Percentiles rank a stretch among this genome's conserved stretches.
phyloP scores from a whole-genome alignment of 2,329 filamentous ascomycete species.

The Zymoseptoria pseudotritici region DNA sequence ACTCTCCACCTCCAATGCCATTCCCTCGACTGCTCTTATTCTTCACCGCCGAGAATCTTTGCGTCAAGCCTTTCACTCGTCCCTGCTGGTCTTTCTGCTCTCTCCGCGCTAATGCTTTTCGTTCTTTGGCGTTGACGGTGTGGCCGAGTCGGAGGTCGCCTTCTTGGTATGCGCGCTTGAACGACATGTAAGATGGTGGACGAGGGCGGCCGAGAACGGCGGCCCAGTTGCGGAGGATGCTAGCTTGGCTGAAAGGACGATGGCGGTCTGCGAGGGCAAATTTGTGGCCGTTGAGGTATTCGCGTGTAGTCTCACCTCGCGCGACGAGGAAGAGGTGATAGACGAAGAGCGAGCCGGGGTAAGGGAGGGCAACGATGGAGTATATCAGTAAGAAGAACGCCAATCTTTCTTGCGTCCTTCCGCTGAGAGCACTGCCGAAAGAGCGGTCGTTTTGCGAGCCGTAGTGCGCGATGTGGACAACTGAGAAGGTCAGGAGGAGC shows the following conservation, averaged over 20 bases:
- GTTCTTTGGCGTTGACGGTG: conserved; percentile 7
- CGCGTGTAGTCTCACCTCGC: conserved; percentile 86
- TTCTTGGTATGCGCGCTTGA: conserved; percentile 67
- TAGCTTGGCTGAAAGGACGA: conserved; percentile 75
- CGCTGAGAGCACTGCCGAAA: conserved; percentile 55
- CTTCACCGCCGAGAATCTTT: conserved; percentile 30
- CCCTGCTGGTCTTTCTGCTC: conserved; percentile 31
- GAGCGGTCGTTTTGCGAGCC: conserved; percentile 54
- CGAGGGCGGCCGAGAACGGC: conserved; percentile 75
- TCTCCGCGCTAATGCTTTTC: conserved; percentile 6
- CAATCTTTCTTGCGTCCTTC: conserved; percentile 23
- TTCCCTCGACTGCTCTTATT: not conserved
- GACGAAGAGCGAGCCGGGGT: conserved; percentile 72
- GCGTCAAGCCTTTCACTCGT: conserved; percentile 45
- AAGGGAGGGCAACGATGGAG: conserved; percentile 63
- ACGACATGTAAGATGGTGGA: conserved; percentile 79
- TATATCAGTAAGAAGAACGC: conserved; percentile 81
- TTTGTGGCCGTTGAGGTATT: conserved; percentile 94
- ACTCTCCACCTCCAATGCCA: not conserved
- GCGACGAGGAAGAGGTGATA: conserved; percentile 91
- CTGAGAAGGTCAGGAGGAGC: conserved; percentile 66
- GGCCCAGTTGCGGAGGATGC: conserved; percentile 67
- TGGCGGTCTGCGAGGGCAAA: conserved; percentile 89
- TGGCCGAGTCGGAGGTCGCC: conserved; percentile 79
- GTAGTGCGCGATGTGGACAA: conserved; percentile 76